Percentiles rank a stretch among this genome's conserved stretches.
These are phyloP conservation scores for Coniferiporia sulphurascens DNA, from an alignment of 1,284 basidiomycete genomes.

Conservation along the genomic window DNA sequence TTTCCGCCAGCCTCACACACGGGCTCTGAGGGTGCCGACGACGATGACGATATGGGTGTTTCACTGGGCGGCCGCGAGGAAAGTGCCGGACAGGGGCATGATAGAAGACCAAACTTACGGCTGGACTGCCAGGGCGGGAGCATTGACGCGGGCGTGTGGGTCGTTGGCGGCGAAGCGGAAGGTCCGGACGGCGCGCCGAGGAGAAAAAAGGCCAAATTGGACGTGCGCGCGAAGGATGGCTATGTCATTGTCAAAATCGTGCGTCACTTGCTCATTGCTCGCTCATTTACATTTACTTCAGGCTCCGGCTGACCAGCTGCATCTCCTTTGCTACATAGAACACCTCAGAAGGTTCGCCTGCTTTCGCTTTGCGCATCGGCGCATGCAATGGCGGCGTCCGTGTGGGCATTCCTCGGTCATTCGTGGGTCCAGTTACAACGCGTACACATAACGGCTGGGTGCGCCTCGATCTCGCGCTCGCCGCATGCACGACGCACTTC, in stretches of 20 bases:
- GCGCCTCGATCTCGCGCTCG: conserved; percentile 1
- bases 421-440: conserved; percentile 14
- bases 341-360: not conserved
- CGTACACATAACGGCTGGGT: conserved; percentile 14
- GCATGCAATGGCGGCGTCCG: conserved; percentile 7
- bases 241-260: conserved; percentile 10
- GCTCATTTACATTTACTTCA: too few species aligned
- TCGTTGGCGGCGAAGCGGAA: not conserved
- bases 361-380: conserved; percentile 10
- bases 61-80: not conserved
- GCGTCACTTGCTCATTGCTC: not conserved
- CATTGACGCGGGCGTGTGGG: conserved; percentile 16
- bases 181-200: not conserved
- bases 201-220: conserved; percentile 5
- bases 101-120: conserved; percentile 3
- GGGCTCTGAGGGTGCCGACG: not conserved
- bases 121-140: conserved; percentile 7
- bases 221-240: conserved; percentile 9
- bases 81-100: not conserved
- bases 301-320: not conserved
- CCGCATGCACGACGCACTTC: conserved; percentile 5
- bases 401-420: conserved; percentile 11
- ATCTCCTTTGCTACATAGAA: not conserved
- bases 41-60: not conserved
- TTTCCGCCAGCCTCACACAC: not conserved